Percentiles rank a stretch among this genome's conserved stretches.
phyloP scores from a whole-genome alignment of 192 early-diverging fungal genomes.

The Rhizoclosmatium sp. region DNA sequence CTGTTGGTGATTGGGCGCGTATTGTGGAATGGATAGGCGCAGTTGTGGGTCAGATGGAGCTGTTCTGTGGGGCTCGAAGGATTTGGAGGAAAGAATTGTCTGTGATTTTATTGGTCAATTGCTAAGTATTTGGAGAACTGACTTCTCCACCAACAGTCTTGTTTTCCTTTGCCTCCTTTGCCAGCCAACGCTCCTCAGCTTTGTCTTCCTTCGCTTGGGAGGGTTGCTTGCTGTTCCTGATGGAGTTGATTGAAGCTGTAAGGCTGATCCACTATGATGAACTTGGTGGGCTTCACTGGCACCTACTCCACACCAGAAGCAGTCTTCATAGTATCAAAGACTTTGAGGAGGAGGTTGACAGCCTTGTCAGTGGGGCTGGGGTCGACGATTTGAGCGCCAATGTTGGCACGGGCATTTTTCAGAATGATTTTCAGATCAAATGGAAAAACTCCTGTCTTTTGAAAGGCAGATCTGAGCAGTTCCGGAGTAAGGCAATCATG shows the following conservation, averaged over 20 bases:
- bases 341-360: neutral
- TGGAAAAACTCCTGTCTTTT: neutral
- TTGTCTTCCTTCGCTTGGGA: neutral
- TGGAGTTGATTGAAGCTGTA: conserved; percentile 7
- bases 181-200: neutral
- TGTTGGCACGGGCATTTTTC: neutral
- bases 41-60: no score
- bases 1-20: no score
- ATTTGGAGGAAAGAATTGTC: no score
- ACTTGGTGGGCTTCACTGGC: conserved; percentile 2
- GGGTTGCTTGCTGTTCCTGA: neutral
- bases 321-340: neutral
- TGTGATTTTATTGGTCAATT: no score
- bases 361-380: neutral
- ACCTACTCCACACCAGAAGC: neutral
- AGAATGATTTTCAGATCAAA: neutral
- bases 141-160: neutral
- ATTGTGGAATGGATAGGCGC: no score
- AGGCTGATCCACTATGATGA: neutral
- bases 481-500: neutral
- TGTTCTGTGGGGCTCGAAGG: no score
- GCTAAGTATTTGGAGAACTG: no score
- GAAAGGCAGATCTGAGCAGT: neutral
- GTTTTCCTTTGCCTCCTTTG: neutral
- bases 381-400: neutral